Conservation (phyloP, 1,284 basidiomycete genomes). For the Ustilago hordei region DNA sequence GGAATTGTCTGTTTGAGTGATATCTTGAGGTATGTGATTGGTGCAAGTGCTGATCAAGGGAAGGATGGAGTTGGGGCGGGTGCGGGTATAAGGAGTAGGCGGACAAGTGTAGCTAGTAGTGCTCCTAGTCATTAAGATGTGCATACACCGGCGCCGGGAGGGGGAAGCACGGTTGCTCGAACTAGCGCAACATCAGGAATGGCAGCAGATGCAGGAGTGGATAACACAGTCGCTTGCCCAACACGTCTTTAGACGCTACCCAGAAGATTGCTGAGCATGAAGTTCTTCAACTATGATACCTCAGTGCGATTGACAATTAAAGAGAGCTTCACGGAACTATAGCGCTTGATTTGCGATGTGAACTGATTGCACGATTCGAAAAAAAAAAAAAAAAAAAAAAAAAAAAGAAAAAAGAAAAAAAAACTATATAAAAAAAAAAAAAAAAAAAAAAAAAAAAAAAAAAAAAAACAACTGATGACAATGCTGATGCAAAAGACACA, state of each 20-base stretch:
- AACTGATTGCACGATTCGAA: neutral
- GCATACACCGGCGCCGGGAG: neutral
- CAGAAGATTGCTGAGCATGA: slow-evolving; percentile 43
- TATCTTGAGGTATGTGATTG: slow-evolving; percentile 65
- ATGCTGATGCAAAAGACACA: neutral
- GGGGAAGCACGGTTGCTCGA: no score
- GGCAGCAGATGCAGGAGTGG: slow-evolving; percentile 3
- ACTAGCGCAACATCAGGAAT: no score
- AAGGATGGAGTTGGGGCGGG: neutral
- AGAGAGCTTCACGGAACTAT: neutral
- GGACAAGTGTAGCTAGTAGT: slow-evolving; percentile 21
- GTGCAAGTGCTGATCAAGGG: slow-evolving; percentile 17
- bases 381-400: neutral
- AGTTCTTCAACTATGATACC: slow-evolving; percentile 9
- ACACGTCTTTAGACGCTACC: slow-evolving; percentile 22
- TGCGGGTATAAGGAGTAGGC: slow-evolving; percentile 17
- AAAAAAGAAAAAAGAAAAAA: neutral
- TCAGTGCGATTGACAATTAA: neutral
- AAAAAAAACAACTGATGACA: neutral
- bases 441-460: neutral
- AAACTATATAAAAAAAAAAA: no score
- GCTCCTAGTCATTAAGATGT: neutral
- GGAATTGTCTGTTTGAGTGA: slow-evolving; percentile 67
- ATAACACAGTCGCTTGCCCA: slow-evolving; percentile 4
- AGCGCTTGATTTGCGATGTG: neutral